phyloP scores from a whole-genome alignment of 2,329 filamentous ascomycete genomes.

The Cyclaneusma minus region DNA sequence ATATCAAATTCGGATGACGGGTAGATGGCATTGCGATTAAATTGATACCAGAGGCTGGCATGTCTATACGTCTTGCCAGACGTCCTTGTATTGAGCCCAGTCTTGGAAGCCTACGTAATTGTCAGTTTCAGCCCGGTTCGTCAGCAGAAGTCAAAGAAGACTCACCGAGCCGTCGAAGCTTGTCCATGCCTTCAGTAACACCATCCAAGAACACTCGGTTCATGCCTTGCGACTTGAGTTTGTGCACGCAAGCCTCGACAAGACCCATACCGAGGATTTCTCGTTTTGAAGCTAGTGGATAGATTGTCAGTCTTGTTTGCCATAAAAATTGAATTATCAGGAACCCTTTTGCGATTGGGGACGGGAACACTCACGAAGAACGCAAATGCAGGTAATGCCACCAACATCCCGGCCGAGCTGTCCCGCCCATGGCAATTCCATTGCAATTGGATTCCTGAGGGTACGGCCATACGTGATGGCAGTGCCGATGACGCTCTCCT shows the following conservation, averaged over 20 bases:
- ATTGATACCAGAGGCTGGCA: no score
- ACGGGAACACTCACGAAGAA: slow-evolving; percentile 28
- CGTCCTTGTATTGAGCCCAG: slow-evolving; percentile 41
- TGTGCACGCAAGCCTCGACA: slow-evolving; percentile 33
- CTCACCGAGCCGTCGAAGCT: slow-evolving; percentile 36
- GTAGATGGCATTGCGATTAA: no score
- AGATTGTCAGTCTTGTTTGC: background rate
- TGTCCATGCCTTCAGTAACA: slow-evolving; percentile 32
- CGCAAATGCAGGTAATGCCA: slow-evolving; percentile 44
- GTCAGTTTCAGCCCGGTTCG: slow-evolving; percentile 4
- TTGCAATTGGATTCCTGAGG: slow-evolving; percentile 27
- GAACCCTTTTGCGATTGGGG: slow-evolving; percentile 1
- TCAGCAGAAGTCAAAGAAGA: background rate
- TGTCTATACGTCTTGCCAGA: slow-evolving; percentile 31
- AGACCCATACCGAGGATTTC: slow-evolving; percentile 36
- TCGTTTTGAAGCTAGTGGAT: slow-evolving; percentile 23
- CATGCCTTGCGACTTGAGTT: slow-evolving; percentile 33
- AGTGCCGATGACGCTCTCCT: slow-evolving; percentile 31
- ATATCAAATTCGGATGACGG: no score
- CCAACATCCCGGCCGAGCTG: slow-evolving; percentile 34
- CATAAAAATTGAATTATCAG: background rate
- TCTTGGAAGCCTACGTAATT: slow-evolving; percentile 32
- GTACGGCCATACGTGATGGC: slow-evolving; percentile 37
- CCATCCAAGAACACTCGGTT: slow-evolving; percentile 38
- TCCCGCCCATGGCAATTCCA: slow-evolving; percentile 39